phyloP scores from a whole-genome alignment of 768 basidiomycete genomes.

The Amanita polypyramis region DNA sequence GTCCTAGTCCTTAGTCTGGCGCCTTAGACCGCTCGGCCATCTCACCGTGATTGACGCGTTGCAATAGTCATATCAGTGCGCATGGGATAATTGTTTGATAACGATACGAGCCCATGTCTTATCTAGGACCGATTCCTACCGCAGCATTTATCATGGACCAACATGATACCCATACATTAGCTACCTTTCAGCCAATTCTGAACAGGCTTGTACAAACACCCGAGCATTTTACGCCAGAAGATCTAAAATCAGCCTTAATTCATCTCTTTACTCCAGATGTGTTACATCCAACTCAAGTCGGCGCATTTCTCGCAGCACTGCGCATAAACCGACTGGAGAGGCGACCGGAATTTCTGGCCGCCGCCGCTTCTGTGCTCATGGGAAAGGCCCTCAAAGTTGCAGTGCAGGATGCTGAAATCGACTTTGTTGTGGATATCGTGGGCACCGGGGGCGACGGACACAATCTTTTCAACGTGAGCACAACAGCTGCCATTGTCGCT shows the following conservation, averaged over 20 bases:
- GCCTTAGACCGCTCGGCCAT: conserved; percentile 75
- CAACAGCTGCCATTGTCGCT: conserved; percentile 87
- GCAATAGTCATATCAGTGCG: neutral
- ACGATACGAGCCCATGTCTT: too few relatives aligned
- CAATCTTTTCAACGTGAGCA: conserved; percentile 95
- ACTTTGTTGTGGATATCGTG: conserved; percentile 69
- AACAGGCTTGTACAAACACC: conserved; percentile 73
- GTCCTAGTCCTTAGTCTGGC: conserved; percentile 48
- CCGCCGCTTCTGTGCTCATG: conserved; percentile 67
- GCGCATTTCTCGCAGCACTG: conserved; percentile 81
- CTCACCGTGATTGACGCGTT: conserved; percentile 27
- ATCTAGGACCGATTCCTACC: too few relatives aligned
- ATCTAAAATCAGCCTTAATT: conserved; percentile 63
- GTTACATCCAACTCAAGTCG: conserved; percentile 66
- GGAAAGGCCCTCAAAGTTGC: conserved; percentile 54
- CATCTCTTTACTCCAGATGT: conserved; percentile 61
- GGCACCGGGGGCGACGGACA: conserved; percentile 94
- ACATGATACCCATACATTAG: conserved; percentile 17
- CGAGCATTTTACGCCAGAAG: conserved; percentile 68
- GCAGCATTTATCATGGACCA: neutral
- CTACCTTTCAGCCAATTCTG: conserved; percentile 67
- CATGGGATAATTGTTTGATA: too few relatives aligned
- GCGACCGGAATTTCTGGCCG: conserved; percentile 65
- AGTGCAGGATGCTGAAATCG: conserved; percentile 46
- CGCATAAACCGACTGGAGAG: conserved; percentile 73